phyloP scores from a whole-genome alignment of 805 yeast species.

The Henningerozyma blattae region DNA sequence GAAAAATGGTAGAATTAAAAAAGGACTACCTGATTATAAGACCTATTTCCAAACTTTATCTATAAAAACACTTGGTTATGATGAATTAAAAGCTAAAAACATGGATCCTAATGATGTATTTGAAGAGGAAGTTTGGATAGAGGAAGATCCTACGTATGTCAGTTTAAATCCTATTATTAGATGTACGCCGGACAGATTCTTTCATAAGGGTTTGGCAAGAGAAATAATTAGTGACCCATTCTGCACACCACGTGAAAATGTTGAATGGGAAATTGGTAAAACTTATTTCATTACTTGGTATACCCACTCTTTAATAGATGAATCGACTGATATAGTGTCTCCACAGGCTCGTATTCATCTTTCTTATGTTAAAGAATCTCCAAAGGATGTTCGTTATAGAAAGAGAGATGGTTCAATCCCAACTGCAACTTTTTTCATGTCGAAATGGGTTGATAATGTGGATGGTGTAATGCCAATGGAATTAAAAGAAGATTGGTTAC shows the following conservation, averaged over 20 bases:
- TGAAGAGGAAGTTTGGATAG: slow-evolving; percentile 41
- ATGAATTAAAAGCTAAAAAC: slow-evolving; percentile 60
- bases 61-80: slow-evolving; percentile 43
- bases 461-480: slow-evolving; percentile 57
- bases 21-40: slow-evolving; percentile 58
- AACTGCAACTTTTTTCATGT: slow-evolving; percentile 40
- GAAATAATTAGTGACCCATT: slow-evolving; percentile 55
- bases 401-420: slow-evolving; percentile 27
- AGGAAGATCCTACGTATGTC: slow-evolving; percentile 63
- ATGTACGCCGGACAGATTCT: slow-evolving; percentile 72
- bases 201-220: slow-evolving; percentile 49
- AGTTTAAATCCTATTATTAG: slow-evolving; percentile 66
- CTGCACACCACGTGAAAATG: slow-evolving; percentile 65
- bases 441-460: slow-evolving; percentile 58
- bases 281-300: slow-evolving; percentile 78
- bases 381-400: slow-evolving; percentile 44
- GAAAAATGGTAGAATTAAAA: slow-evolving; percentile 58
- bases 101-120: slow-evolving; percentile 49
- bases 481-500: slow-evolving; percentile 53
- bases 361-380: slow-evolving; percentile 47
- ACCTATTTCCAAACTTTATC: slow-evolving; percentile 68
- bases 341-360: slow-evolving; percentile 55
- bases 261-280: slow-evolving; percentile 42
- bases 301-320: slow-evolving; percentile 42
- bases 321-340: slow-evolving; percentile 13